Percentiles rank a stretch among this genome's conserved stretches.
Conservation (phyloP, 495 filamentous ascomycete genomes). For the Chaetomidium leptoderma region DNA sequence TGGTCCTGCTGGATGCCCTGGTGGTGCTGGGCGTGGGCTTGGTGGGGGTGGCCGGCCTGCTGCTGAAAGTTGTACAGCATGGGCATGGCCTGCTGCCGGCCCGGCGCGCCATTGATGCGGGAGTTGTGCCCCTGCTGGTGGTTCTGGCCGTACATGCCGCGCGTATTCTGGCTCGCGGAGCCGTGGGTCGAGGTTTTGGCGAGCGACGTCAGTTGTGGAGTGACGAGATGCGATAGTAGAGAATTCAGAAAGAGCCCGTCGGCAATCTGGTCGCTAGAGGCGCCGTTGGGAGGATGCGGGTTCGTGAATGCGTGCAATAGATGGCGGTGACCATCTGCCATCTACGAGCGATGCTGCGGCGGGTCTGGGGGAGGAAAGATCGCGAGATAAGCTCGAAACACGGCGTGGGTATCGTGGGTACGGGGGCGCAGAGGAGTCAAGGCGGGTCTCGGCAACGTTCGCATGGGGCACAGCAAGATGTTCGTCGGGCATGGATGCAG, state of each 20-base stretch:
- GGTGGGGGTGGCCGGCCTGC: slow-evolving; percentile 61
- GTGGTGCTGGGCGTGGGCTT: slow-evolving; percentile 71
- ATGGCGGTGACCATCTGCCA: slow-evolving; percentile 81
- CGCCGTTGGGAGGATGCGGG: slow-evolving; percentile 27
- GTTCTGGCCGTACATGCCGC: slow-evolving; percentile 74
- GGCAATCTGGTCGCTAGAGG: slow-evolving; percentile 26
- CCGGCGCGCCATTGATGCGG: slow-evolving; percentile 54
- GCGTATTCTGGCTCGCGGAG: slow-evolving; percentile 65
- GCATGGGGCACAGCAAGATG: slow-evolving; percentile 31
- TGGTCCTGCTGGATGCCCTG: slow-evolving; percentile 71
- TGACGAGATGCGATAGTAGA: slow-evolving; percentile 29
- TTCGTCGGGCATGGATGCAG: slow-evolving; percentile 36
- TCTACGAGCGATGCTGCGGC: slow-evolving; percentile 44
- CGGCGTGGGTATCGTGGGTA: slow-evolving; percentile 12
- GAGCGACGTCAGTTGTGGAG: slow-evolving; percentile 37
- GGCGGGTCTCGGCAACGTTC: slow-evolving; percentile 22
- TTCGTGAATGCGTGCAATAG: slow-evolving; percentile 55
- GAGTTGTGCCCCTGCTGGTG: slow-evolving; percentile 80
- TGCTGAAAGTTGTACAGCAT: slow-evolving; percentile 70
- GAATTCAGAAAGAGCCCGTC: slow-evolving; percentile 31
- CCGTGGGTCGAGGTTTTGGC: slow-evolving; percentile 67
- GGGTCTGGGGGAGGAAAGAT: slow-evolving; percentile 8
- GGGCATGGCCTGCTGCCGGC: slow-evolving; percentile 45
- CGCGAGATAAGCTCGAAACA: slow-evolving; percentile 6
- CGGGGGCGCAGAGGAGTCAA: slow-evolving; percentile 16